Percentiles rank a stretch among this genome's conserved stretches.
phyloP scores from a whole-genome alignment of 768 basidiomycete genomes.

The Trametes meyenii region DNA sequence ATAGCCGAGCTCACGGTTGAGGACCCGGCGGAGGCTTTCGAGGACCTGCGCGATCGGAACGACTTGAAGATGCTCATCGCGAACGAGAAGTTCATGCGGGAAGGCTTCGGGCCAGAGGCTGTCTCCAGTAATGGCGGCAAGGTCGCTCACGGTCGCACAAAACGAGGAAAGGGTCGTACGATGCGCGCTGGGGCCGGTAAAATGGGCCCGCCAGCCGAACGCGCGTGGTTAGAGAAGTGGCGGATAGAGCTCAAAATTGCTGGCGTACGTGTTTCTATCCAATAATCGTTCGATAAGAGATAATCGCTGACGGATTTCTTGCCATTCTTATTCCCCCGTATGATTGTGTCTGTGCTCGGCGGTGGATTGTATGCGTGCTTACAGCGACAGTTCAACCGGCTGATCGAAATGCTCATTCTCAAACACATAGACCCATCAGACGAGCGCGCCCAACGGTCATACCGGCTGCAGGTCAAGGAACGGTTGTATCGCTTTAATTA shows the following conservation, averaged over 20 bases:
- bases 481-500: constrained; percentile 94
- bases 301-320: neutral
- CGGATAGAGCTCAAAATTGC: constrained; percentile 88
- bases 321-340: neutral
- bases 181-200: constrained; percentile 44
- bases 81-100: constrained; percentile 65
- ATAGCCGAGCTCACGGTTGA: constrained; percentile 96
- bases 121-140: constrained; percentile 26
- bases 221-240: constrained; percentile 78
- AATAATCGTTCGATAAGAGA: neutral
- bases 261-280: constrained; percentile 51
- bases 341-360: constrained; percentile 3
- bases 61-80: constrained; percentile 80
- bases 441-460: constrained; percentile 56
- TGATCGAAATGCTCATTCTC: constrained; percentile 83
- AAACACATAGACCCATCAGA: constrained; percentile 68
- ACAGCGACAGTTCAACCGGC: constrained; percentile 91
- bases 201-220: constrained; percentile 78
- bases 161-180: constrained; percentile 11
- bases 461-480: constrained; percentile 92
- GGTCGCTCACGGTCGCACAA: constrained; percentile 12
- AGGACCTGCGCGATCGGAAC: constrained; percentile 91
- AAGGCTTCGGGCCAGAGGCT: constrained; percentile 58
- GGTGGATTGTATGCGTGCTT: constrained; percentile 5
- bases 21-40: constrained; percentile 97